A percentile compares a stretch with the other conserved stretches of the same genome.
Conservation (phyloP, 2,329 filamentous ascomycete species). For the Pestalotiopsis sp. region DNA sequence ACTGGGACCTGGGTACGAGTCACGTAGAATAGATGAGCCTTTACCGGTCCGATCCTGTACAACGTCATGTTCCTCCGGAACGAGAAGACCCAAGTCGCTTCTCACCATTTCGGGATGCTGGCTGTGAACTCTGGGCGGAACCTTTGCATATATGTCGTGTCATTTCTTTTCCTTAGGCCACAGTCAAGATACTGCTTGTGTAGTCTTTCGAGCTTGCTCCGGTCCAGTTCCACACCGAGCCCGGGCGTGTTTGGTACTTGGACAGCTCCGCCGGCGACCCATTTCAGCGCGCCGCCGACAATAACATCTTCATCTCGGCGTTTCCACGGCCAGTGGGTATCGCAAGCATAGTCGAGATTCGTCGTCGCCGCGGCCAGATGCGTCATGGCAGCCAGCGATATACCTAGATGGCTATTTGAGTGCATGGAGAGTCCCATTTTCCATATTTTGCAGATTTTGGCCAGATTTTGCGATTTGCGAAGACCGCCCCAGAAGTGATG, state of each 20-base stretch:
- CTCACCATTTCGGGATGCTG: constrained; percentile 11
- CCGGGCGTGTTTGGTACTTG: constrained; percentile 37
- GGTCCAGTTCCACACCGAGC: constrained; percentile 40
- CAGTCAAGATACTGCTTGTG: constrained; percentile 42
- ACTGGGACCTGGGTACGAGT: too few relatives aligned
- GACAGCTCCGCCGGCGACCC: constrained; percentile 37
- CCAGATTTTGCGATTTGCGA: constrained; percentile 41
- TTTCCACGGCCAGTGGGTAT: constrained; percentile 49
- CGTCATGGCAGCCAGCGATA: constrained; percentile 45
- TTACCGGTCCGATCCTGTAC: too few relatives aligned
- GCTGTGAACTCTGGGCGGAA: constrained; percentile 12
- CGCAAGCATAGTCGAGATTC: constrained; percentile 45
- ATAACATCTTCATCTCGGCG: constrained; percentile 43
- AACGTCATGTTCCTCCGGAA: too few relatives aligned
- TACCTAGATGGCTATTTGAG: constrained; percentile 45
- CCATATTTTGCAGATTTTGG: constrained; percentile 41
- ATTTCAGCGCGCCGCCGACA: constrained; percentile 37
- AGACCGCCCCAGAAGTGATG: constrained; percentile 47
- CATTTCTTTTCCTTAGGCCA: constrained; percentile 34
- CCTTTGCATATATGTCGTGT: constrained; percentile 11
- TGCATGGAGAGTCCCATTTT: constrained; percentile 41
- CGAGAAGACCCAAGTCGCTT: background rate
- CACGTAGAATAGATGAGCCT: too few relatives aligned
- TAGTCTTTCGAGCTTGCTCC: constrained; percentile 34
- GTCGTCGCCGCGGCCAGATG: constrained; percentile 42